Conservation (phyloP, 2,329 filamentous ascomycete genomes). For the Colletotrichum phormii region DNA sequence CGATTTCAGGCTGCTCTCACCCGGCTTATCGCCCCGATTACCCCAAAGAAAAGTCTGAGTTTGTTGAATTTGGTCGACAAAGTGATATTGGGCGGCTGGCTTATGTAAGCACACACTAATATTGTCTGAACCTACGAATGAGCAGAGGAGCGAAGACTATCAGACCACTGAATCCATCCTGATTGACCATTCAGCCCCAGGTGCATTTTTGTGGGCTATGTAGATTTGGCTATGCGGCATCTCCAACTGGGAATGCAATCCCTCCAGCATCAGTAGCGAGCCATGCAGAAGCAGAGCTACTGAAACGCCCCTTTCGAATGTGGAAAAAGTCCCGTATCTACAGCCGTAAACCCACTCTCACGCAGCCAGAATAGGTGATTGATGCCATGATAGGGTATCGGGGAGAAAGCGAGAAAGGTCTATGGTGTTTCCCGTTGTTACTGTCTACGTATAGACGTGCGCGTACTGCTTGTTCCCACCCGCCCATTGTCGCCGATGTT, state of each 20-base stretch:
- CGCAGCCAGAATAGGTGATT: neutral
- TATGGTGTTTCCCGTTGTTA: neutral
- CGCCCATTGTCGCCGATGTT: neutral
- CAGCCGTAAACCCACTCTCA: neutral
- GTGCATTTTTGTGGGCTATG: neutral
- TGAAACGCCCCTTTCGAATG: neutral
- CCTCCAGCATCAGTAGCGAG: neutral
- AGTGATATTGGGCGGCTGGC: neutral
- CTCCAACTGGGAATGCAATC: neutral
- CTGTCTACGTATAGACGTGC: neutral
- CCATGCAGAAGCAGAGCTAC: neutral
- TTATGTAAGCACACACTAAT: neutral
- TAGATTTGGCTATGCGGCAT: neutral
- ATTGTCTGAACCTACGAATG: neutral
- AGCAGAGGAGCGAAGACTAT: neutral
- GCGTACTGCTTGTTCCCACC: neutral
- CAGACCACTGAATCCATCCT: neutral
- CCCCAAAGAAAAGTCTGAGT: neutral
- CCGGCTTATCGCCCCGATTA: neutral
- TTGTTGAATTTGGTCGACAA: neutral
- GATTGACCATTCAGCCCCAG: neutral
- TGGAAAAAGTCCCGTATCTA: neutral
- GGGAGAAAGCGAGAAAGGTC: neutral
- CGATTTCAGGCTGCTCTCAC: neutral
- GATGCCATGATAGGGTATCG: neutral